phyloP scores from a whole-genome alignment of 345 rosid species.

The Erodium maritimum region DNA sequence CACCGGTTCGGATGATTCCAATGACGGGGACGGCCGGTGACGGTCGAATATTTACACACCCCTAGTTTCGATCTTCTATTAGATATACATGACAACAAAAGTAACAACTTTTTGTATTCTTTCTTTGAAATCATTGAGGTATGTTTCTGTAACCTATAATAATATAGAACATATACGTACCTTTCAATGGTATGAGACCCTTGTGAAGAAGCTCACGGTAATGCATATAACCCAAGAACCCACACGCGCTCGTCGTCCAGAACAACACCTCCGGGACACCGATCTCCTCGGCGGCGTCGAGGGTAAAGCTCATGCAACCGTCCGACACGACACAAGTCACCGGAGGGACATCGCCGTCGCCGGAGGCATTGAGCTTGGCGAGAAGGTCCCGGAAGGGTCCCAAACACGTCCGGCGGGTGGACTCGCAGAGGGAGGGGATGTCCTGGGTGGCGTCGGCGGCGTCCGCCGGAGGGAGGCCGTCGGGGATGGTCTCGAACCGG shows the following conservation, averaged over 20 bases:
- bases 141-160: too few relatives aligned
- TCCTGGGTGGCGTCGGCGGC: constrained; percentile 8
- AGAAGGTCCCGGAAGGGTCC: constrained; percentile 11
- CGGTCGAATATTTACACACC: too few relatives aligned
- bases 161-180: not conserved
- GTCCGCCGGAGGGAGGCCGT: constrained; percentile 10
- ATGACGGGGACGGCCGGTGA: too few relatives aligned
- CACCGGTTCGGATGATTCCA: too few relatives aligned
- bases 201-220: constrained; percentile 2
- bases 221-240: constrained; percentile 3
- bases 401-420: constrained; percentile 6
- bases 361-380: not conserved
- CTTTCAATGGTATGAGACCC: constrained; percentile 8
- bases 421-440: constrained; percentile 1
- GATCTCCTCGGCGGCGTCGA: constrained; percentile 10
- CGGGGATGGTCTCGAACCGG: constrained; percentile 12
- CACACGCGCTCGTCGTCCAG: constrained; percentile 12
- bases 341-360: too few relatives aligned
- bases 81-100: too few relatives aligned
- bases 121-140: too few relatives aligned
- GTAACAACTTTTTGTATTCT: too few relatives aligned
- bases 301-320: not conserved
- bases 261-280: too few relatives aligned
- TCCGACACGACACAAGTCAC: too few relatives aligned
- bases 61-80: too few relatives aligned